Conservation (phyloP, 2,329 filamentous ascomycete species). For the Ophiocordyceps camponoti-saundersi region DNA sequence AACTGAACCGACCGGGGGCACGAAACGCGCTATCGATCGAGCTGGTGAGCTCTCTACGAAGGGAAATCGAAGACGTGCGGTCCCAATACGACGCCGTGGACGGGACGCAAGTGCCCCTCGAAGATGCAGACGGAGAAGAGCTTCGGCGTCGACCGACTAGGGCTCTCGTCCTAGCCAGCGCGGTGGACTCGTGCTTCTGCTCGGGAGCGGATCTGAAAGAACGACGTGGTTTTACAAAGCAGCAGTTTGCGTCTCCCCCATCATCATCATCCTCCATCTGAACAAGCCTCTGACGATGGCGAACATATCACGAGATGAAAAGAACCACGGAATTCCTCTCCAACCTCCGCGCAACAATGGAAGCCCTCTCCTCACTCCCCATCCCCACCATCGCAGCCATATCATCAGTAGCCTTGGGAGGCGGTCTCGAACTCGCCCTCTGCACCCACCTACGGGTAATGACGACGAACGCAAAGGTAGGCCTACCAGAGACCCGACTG, state of each 20-base stretch:
- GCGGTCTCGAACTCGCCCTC: constrained; percentile 83
- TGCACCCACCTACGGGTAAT: constrained; percentile 82
- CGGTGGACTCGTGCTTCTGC: constrained; percentile 78
- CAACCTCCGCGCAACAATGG: constrained; percentile 60
- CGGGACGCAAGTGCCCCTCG: constrained; percentile 29
- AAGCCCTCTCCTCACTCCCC: constrained; percentile 54
- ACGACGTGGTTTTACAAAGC: constrained; percentile 53
- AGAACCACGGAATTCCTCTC: constrained; percentile 69
- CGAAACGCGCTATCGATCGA: constrained; percentile 82
- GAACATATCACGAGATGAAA: constrained; percentile 37
- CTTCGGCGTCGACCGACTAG: constrained; percentile 40
- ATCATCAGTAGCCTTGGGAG: constrained; percentile 72
- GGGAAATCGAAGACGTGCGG: constrained; percentile 57
- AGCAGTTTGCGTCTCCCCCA: constrained; percentile 44
- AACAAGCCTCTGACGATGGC: neutral
- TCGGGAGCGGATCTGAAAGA: constrained; percentile 92
- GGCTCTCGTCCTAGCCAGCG: constrained; percentile 69
- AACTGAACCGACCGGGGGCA: constrained; percentile 68
- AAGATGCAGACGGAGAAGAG: constrained; percentile 19
- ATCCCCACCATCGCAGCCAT: constrained; percentile 85
- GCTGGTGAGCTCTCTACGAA: constrained; percentile 54
- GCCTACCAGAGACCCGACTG: constrained; percentile 77
- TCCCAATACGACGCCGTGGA: constrained; percentile 39
- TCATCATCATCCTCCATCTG: neutral
- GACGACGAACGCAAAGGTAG: constrained; percentile 59